Base-by-base conservation (phyloP, 1,284 basidiomycete species). In the Tylopilus orsonianus region DNA sequence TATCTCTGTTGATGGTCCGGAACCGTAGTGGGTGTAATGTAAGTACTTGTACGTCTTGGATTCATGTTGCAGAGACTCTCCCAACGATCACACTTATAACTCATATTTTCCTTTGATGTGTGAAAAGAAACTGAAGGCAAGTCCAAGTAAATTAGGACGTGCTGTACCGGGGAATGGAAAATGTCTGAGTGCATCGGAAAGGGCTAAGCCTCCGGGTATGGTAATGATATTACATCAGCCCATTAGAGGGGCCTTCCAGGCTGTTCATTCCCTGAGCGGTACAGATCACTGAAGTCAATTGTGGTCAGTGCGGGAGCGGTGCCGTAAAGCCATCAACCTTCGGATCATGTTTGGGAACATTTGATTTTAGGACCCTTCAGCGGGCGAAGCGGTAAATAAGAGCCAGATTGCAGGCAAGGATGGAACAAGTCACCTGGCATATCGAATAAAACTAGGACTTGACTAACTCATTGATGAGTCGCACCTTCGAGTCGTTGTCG, bases 321-420 rank as follows among this genome's bases (percentile, higher is more conserved):
- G 23, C 22, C 16, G 45, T 48, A 33, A 44, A 42, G 20, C 56
- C 48, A 20, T 44, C 38, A 9, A 40, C 48, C 5, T 38, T 33
- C 14, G 32, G 29, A 12, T 46, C 43, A 8, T 46, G 23, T 27
- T 42, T 51, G 23, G 37, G 1, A 12, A 5, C n/a, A 16, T 18
- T 20, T 5, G 43, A 10, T 37, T 32, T n/a, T 18, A 35, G 14
- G 2, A 10, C 30, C 7, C 39, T 32, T 19, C 10, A 6, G 6
- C 34, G 45, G 24, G 34, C 45, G n/a, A 48, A 19, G 10, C 55
- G 48, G 37, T 65, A 64, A 14, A 52, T 8, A 10, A 55, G 30
- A 1, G 57, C 60, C 35, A 58, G 26, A 33, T 60, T 62, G 23
- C 61, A 60, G 33, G 30, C 50, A 44, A 64, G 50, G 27, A 46